phyloP scores from a whole-genome alignment of 202 grass and related monocot species.

The Sporobolus alterniflorus region DNA sequence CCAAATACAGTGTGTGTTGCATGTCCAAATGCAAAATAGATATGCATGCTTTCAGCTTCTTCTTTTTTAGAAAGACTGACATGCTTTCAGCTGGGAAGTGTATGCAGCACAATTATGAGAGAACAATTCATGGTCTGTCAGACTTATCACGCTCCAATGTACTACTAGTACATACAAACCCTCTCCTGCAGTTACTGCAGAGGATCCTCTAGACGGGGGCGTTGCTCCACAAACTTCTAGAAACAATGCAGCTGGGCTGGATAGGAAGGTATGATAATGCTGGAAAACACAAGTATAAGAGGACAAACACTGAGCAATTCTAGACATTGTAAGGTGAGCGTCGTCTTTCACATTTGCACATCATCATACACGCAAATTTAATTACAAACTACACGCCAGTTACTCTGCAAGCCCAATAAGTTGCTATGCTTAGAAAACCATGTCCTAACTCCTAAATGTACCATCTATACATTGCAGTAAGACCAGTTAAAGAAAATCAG shows the following conservation, averaged over 20 bases:
- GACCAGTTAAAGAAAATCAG: not conserved
- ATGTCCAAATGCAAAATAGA: no score
- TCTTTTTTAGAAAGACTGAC: not conserved
- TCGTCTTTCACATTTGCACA: not conserved
- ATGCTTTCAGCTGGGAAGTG: not conserved
- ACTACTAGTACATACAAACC: not conserved
- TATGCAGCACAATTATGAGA: not conserved
- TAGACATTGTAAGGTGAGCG: not conserved
- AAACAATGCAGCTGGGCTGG: not conserved
- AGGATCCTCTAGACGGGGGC: not conserved
- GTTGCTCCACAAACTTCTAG: not conserved
- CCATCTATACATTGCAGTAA: conserved; percentile 20
- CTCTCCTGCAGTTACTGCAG: no score
- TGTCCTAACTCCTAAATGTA: not conserved
- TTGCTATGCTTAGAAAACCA: not conserved
- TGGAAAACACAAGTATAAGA: not conserved
- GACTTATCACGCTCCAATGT: no score
- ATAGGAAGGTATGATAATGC: not conserved
- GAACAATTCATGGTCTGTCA: not conserved
- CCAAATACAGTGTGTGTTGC: no score
- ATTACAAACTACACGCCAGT: not conserved
- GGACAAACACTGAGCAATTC: not conserved
- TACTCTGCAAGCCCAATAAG: not conserved
- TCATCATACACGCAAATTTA: not conserved
- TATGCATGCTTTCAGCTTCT: no score